Base-by-base conservation (phyloP, 768 basidiomycete species). In the Boletus rubropictus region DNA sequence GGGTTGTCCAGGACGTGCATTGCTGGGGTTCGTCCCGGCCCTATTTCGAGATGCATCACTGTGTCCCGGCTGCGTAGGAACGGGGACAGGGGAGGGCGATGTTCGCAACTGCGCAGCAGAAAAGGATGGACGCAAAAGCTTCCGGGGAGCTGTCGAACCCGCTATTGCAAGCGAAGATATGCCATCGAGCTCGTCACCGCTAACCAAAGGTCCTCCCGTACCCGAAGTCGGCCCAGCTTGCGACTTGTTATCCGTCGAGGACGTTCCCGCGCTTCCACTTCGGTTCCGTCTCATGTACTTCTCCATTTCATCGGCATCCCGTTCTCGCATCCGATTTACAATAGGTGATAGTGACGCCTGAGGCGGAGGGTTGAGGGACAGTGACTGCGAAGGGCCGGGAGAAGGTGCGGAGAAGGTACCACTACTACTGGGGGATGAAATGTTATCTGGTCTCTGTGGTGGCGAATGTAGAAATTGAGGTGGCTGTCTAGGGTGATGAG, bases 291-390 rank as follows among this genome's bases (percentile, higher is more conserved):
- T 74, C 62, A 89, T 73, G 61, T 89, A 92, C 58, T 89, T 87
- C 63, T 89, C 88, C 74, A 86, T 88, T 31, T 89, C 90, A 61
- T 85, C 86, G 17, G 89, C 89, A 61, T 92, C 89, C 48, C 81
- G 76, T 67, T 89, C 85, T 55, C 82, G 79, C 75, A 92, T 83
- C 28, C 88, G 84, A 56, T 72, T 84, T 24, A 83, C 86, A 48
- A 92, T 78, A 3, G 88, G 89, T 3, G 89, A 86, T 44, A 90
- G 63, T 20, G 79, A 79, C 35, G 76, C 49, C 44, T 55, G 71
- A 62, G 21, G 71, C 55, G 58, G 64, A 46, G 64, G 65, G 6
- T 69, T 69, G 42, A 65, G 62, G 45, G 66, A 53, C 32, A 71
- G 56, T 6, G 72, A 56, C 37, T 71, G 68, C 18, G 70, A 50